phyloP scores from a whole-genome alignment of 371 early-diverging fungal species.

The Lichtheimia ramosa region DNA sequence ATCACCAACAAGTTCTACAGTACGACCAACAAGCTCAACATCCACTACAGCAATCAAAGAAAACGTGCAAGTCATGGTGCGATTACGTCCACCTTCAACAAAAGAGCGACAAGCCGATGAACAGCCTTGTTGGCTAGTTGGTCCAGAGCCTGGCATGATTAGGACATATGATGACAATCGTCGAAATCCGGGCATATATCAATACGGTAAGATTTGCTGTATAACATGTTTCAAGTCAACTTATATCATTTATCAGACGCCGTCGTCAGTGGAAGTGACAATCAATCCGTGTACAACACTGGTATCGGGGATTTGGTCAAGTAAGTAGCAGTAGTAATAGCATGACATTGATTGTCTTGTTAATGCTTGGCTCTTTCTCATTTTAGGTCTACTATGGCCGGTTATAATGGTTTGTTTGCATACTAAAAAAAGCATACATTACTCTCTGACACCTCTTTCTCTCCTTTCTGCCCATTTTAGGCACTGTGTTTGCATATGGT shows the following conservation, averaged over 20 bases:
- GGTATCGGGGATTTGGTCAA: constrained; percentile 24
- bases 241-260: constrained; percentile 3
- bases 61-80: constrained; percentile 44
- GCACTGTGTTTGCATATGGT: constrained; percentile 78
- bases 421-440: neutral
- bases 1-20: constrained; percentile 6
- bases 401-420: constrained; percentile 20
- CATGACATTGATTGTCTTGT: neutral
- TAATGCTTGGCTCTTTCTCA: neutral
- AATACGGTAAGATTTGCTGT: constrained; percentile 6
- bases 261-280: constrained; percentile 11
- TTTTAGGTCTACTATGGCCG: constrained; percentile 13
- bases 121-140: constrained; percentile 3
- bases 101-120: constrained; percentile 4
- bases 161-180: neutral
- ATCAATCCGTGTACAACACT: constrained; percentile 11
- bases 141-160: constrained; percentile 8
- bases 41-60: constrained; percentile 17
- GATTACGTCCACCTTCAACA: constrained; percentile 33
- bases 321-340: constrained; percentile 14
- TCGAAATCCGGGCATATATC: neutral
- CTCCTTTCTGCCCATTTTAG: constrained; percentile 26
- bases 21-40: neutral
- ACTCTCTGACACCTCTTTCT: neutral
- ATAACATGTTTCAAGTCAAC: neutral